Base-by-base conservation (phyloP, 2,329 filamentous ascomycete genomes). In the Aspergillus ustus region DNA sequence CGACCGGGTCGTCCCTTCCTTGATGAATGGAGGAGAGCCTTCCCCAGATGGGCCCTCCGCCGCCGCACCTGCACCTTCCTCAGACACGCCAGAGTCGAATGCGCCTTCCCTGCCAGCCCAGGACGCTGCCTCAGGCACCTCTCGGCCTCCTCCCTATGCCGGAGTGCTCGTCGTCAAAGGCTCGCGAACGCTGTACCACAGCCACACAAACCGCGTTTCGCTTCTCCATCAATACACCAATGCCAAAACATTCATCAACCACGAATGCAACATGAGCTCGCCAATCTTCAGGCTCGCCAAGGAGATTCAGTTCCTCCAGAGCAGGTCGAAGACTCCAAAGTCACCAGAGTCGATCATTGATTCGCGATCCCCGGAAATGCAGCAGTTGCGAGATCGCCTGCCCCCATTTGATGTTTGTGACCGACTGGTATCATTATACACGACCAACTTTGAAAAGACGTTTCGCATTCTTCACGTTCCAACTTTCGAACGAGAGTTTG, bases 241-340 rank as follows among this genome's bases (percentile, higher is more conserved):
- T 20, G 69, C 69, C 25, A 68, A 67, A 50, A 52, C 37, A 3
- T 71, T 70, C 31, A 68, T 70, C 19, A 63, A 63, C 13, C 13
- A 40, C 9, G 64, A 66, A 29, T 71, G 63, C 50, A 59, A 53
- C 40, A 58, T 58, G 22, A 59, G 69, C 15, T 55, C 68, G 1
- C 31, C 46, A 17, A 56, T 71, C 15, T 55, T 68, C 5, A 60
- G 52, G 3, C 45, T 71, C 8, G 68, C 68, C 40, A 67, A 65
- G 56, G 69, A 70, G 44, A 67, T 71, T 15, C 69, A 68, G n/a
- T 71, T 66, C 22, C 63, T 71, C 3, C 66, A 69, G 34, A 63
- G 57, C 50, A 71, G 66, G 51, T 64, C 61, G 2, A 59, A 65
- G 19, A 4, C 43, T 8, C 17, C 55, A 5, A 48, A 31, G 31